These are phyloP conservation scores for Backusella mclennaniae DNA, from an alignment of 192 early-diverging fungal genomes.

Conservation along the genomic window DNA sequence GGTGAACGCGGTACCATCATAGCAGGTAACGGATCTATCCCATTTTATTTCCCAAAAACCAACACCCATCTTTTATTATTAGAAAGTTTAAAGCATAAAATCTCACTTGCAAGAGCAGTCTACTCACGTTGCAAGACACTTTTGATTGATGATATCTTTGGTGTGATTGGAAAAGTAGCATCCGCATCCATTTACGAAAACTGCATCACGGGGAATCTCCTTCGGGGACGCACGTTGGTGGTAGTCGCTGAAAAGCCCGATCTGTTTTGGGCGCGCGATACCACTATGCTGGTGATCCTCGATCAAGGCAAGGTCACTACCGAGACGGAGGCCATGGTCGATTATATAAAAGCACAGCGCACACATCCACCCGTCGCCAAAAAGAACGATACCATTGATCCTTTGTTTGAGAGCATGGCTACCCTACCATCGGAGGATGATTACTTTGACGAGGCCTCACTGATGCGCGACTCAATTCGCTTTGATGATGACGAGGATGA, in stretches of 20 bases:
- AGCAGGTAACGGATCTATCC: slow-evolving; percentile 41
- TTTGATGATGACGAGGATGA: not conserved
- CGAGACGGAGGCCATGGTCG: not conserved
- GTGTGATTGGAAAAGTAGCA: slow-evolving; percentile 50
- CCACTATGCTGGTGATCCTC: slow-evolving; percentile 38
- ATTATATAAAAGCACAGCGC: not conserved
- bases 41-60: too few species aligned
- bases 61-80: too few species aligned
- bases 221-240: slow-evolving; percentile 75
- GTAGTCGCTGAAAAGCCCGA: slow-evolving; percentile 77
- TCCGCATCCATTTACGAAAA: slow-evolving; percentile 49
- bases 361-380: not conserved
- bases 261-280: slow-evolving; percentile 51
- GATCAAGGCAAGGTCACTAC: not conserved
- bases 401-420: slow-evolving; percentile 1
- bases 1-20: slow-evolving; percentile 66
- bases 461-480: slow-evolving; percentile 6
- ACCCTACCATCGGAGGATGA: slow-evolving; percentile 9
- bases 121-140: slow-evolving; percentile 71
- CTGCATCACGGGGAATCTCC: slow-evolving; percentile 56
- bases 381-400: slow-evolving; percentile 6
- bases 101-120: slow-evolving; percentile 76
- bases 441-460: slow-evolving; percentile 12
- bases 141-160: slow-evolving; percentile 81
- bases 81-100: slow-evolving; percentile 70